phyloP scores from a whole-genome alignment of 495 filamentous ascomycete species.

The Friedmanniomyces simplex region DNA sequence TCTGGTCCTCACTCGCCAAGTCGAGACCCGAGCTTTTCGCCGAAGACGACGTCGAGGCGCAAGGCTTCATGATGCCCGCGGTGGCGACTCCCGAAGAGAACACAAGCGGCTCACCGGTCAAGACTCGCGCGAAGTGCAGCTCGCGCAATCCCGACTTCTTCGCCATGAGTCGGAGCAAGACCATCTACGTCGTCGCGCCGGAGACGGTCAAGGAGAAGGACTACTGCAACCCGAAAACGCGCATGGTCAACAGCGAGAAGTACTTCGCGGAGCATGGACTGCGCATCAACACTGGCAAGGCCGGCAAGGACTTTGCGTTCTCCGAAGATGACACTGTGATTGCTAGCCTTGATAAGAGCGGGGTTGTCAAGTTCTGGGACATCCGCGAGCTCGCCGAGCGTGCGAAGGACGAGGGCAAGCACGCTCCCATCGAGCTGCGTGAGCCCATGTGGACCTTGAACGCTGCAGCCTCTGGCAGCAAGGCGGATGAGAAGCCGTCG shows the following conservation, averaged over 20 bases:
- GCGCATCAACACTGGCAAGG: conserved; percentile 93
- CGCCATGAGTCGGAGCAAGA: conserved; percentile 88
- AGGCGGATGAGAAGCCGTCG: conserved; percentile 74
- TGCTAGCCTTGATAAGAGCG: conserved; percentile 91
- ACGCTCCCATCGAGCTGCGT: conserved; percentile 57
- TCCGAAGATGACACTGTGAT: conserved; percentile 91
- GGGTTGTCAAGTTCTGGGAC: conserved; percentile 94
- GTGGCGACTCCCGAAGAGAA: conserved; percentile 21
- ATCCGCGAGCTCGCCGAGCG: conserved; percentile 60
- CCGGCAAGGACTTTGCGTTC: conserved; percentile 95
- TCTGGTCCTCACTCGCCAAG: conserved; percentile 71
- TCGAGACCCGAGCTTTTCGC: conserved; percentile 64
- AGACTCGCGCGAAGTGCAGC: conserved; percentile 86
- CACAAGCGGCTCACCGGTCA: conserved; percentile 71
- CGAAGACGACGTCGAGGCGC: conserved; percentile 58
- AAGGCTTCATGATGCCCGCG: conserved; percentile 74
- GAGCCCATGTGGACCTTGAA: conserved; percentile 45
- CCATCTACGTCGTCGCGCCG: conserved; percentile 83
- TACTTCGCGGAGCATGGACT: conserved; percentile 76
- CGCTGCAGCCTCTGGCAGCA: conserved; percentile 12
- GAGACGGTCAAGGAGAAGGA: conserved; percentile 58
- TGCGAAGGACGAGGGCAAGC: conserved; percentile 36
- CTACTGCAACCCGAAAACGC: conserved; percentile 54
- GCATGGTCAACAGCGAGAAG: conserved; percentile 69
- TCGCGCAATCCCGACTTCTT: conserved; percentile 84